Conservation (phyloP, 108 stramenopile genomes). For the Seminavis robusta region DNA sequence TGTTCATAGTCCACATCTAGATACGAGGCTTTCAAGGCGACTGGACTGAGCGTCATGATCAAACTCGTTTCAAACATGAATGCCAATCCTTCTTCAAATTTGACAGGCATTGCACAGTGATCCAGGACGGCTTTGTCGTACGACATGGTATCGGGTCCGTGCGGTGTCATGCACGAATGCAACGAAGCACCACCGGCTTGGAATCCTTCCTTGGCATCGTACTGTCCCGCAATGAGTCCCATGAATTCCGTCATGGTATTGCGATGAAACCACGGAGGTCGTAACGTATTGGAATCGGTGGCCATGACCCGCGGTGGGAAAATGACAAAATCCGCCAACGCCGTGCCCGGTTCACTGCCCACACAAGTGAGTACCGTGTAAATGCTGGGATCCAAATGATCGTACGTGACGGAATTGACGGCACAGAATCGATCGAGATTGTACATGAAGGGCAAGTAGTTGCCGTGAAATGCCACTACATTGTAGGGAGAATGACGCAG, state of each 20-base stretch:
- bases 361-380: conserved; percentile 87
- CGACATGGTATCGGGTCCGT: conserved; percentile 85
- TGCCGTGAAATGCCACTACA: conserved; percentile 96
- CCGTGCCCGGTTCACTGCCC: conserved; percentile 75
- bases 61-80: conserved; percentile 94
- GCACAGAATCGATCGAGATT: conserved; percentile 79
- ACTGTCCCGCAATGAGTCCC: conserved; percentile 88
- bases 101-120: conserved; percentile 52
- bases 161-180: conserved; percentile 87
- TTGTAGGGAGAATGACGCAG: conserved; percentile 82
- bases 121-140: conserved; percentile 67
- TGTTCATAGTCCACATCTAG: conserved; percentile 16
- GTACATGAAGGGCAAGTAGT: conserved; percentile 92
- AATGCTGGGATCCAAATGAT: conserved; percentile 93
- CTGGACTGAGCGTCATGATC: conserved; percentile 52
- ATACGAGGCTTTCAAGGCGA: conserved; percentile 38
- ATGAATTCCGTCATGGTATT: conserved; percentile 94
- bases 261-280: conserved; percentile 93
- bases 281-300: conserved; percentile 86
- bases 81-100: conserved; percentile 84
- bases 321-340: conserved; percentile 90
- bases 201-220: conserved; percentile 83
- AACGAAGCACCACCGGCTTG: conserved; percentile 81
- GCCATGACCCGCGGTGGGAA: conserved; percentile 93
- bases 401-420: conserved; percentile 87